Evolutionary conservation across 2,329 filamentous ascomycete genomes (phyloP).

Genomic region (Curvularia sp.): DNA sequence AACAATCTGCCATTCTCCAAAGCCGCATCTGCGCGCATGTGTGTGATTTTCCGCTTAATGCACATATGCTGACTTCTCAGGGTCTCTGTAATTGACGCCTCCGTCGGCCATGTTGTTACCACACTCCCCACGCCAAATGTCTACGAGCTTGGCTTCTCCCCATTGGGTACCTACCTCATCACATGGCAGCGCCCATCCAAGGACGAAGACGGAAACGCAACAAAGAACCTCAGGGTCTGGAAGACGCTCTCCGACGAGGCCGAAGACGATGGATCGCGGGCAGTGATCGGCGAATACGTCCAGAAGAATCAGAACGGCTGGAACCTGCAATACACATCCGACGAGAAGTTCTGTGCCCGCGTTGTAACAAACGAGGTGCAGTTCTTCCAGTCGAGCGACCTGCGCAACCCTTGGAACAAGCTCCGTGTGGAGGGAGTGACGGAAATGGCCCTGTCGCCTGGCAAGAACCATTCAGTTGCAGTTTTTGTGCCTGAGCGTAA

Average conservation of each 20-base stretch:
- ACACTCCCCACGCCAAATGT: slow-evolving; percentile 81
- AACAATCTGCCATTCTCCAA: slow-evolving; percentile 8
- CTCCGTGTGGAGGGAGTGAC: slow-evolving; percentile 87
- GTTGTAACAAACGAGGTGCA: slow-evolving; percentile 97
- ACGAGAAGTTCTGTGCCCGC: slow-evolving; percentile 92
- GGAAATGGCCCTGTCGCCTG: slow-evolving; percentile 88
- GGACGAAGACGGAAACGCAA: slow-evolving; percentile 90
- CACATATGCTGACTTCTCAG: slow-evolving; percentile 49
- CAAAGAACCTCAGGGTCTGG: slow-evolving; percentile 98
- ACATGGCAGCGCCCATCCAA: slow-evolving; percentile 95
- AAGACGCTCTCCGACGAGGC: slow-evolving; percentile 74
- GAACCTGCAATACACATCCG: slow-evolving; percentile 95
- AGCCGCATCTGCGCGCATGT: background rate
- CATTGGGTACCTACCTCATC: slow-evolving; percentile 87
- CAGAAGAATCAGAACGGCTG: slow-evolving; percentile 95
- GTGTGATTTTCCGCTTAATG: background rate
- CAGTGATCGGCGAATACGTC: slow-evolving; percentile 84
- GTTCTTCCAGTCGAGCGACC: slow-evolving; percentile 88
- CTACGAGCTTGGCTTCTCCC: slow-evolving; percentile 94
- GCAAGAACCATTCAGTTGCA: slow-evolving; percentile 88
- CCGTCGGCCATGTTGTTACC: slow-evolving; percentile 74
- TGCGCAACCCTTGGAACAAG: slow-evolving; percentile 92
- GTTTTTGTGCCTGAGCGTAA: slow-evolving; percentile 96
- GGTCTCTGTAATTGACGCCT: slow-evolving; percentile 84
- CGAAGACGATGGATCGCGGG: slow-evolving; percentile 68